Evolutionary conservation across 2,329 filamentous ascomycete genomes (phyloP), one percentile per base, ranked within the genome.

Genomic region (Fusarium xylarioides): DNA sequence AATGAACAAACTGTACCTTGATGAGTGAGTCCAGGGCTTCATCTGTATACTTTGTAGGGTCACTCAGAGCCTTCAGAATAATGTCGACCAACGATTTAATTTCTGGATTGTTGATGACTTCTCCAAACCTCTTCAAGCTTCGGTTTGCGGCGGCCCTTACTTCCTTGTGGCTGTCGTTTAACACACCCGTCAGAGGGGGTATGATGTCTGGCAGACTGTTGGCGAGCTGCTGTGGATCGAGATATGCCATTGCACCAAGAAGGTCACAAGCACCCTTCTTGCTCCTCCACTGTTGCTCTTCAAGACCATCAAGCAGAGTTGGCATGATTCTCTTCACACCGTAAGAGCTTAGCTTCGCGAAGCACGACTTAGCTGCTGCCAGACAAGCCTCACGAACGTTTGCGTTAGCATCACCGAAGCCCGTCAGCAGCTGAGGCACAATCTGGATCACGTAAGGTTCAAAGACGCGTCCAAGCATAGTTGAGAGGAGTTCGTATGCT

Each of bases 101-200:
- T 83, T 99, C 96, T 8, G 96, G 96, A 81, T 99, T 99, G 82
- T 89, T 97, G 81, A 99, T 99, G 75, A 99, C 97, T 82, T 99
- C 97, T 74, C 97, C 96, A 80, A 99, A 99, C 63, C 96, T 92
- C 85, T 99, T 97, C 84, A 99, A 87, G 84, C 95, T 97, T 83
- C 95, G 92, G 83, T 99, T 99, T 12, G 96, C 96, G 28, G 94
- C 95, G 49, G 91, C 86, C 68, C 96, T 91, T 37, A 99, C 96
- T 83, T 99, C 96, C 82, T 99, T 99, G 85, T 99, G 96, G 78
- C 94, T 98, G 85, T 99, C 96, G 76, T 97, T 99, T 66, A 99
- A 86, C 7, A 98, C 96, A 50, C 92, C 91, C 3, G 97, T 98
- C 64, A 99, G 87, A 21, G 97, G 95, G 32, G 97, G 96, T 75